These are phyloP conservation scores for Sporothrix variecibatus DNA, from an alignment of 2,329 filamentous ascomycete genomes.

Conservation along the genomic window DNA sequence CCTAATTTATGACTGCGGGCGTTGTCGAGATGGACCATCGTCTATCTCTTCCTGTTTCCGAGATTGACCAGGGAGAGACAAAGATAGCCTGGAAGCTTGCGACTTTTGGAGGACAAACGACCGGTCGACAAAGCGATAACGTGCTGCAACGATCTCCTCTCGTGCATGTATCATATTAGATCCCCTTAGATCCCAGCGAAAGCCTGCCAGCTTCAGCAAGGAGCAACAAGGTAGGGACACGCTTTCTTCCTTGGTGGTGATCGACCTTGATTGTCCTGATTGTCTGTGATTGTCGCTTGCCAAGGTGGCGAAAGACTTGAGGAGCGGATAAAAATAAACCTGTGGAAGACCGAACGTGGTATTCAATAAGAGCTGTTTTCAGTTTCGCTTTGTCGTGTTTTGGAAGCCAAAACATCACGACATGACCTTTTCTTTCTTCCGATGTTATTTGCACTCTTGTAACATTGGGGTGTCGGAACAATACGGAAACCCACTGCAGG, in stretches of 20 bases:
- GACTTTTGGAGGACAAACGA: not conserved
- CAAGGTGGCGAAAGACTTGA: not conserved
- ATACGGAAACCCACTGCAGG: not conserved
- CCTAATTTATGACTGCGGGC: too few relatives aligned
- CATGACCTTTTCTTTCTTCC: not conserved
- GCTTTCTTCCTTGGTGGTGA: not conserved
- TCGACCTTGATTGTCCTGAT: not conserved
- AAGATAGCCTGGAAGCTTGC: not conserved
- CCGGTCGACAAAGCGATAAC: not conserved
- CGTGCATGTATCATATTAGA: not conserved
- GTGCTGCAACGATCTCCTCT: not conserved
- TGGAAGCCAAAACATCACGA: not conserved
- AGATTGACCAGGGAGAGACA: conserved; percentile 1
- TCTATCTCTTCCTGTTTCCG: too few relatives aligned
- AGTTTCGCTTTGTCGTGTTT: not conserved
- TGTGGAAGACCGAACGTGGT: not conserved
- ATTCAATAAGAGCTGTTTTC: not conserved
- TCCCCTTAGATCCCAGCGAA: not conserved
- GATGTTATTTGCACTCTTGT: not conserved
- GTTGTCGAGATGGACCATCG: too few relatives aligned
- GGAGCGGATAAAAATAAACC: conserved; percentile 13
- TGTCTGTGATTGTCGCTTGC: not conserved
- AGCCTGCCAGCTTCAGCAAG: not conserved
- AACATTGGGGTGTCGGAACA: not conserved
- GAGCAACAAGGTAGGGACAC: not conserved